Conservation (phyloP, 768 basidiomycete species). For the Tylopilus rubrobrunneus region DNA sequence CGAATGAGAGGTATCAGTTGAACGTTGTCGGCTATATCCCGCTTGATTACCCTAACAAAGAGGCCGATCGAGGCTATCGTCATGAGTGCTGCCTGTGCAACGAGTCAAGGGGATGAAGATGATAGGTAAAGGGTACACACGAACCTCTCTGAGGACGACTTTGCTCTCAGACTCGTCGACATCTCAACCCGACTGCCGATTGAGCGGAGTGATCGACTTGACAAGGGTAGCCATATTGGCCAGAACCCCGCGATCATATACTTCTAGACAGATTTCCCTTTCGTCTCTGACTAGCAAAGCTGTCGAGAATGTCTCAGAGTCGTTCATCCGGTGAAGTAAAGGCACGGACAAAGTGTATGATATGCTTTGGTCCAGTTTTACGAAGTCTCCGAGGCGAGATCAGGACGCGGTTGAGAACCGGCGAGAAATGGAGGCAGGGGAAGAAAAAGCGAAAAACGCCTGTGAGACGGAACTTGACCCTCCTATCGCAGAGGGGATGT, state of each 20-base stretch:
- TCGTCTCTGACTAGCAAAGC: slow-evolving; percentile 74
- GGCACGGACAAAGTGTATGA: slow-evolving; percentile 64
- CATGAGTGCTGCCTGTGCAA: slow-evolving; percentile 62
- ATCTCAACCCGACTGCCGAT: slow-evolving; percentile 50
- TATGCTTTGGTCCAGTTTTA: slow-evolving; percentile 61
- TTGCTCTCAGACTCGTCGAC: slow-evolving; percentile 62
- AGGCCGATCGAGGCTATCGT: slow-evolving; percentile 65
- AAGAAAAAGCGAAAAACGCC: no score
- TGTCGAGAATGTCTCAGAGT: slow-evolving; percentile 11
- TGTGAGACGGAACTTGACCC: no score
- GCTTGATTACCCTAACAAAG: slow-evolving; percentile 68
- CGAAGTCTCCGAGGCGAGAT: slow-evolving; percentile 39
- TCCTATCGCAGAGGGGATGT: slow-evolving; percentile 91
- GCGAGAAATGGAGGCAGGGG: no score
- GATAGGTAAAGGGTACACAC: slow-evolving; percentile 5
- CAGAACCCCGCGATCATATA: slow-evolving; percentile 68
- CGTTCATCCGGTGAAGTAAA: not conserved
- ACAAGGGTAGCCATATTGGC: slow-evolving; percentile 56
- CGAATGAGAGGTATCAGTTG: slow-evolving; percentile 52
- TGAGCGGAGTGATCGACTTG: slow-evolving; percentile 49
- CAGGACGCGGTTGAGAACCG: slow-evolving; percentile 61
- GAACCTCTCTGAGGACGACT: slow-evolving; percentile 60
- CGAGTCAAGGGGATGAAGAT: not conserved
- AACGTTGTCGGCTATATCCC: slow-evolving; percentile 58
- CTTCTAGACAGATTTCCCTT: slow-evolving; percentile 57